phyloP scores from a whole-genome alignment of 2,329 filamentous ascomycete species.

The Phoma sp. region DNA sequence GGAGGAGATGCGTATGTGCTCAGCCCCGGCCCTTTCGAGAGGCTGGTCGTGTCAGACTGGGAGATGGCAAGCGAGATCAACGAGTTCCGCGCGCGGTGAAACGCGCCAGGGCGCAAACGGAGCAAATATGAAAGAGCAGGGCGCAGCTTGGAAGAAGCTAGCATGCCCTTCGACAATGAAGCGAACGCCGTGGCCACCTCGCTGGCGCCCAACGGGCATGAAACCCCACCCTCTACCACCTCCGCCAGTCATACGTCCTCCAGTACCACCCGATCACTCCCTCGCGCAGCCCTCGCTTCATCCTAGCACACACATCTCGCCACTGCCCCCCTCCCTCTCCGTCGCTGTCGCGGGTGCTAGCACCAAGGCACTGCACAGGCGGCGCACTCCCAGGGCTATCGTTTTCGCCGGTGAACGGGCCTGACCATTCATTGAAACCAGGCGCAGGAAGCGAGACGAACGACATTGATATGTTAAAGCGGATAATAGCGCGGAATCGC shows the following conservation, averaged over 20 bases:
- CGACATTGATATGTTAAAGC: background rate
- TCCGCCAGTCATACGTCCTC: conserved; percentile 1
- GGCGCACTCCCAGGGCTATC: background rate
- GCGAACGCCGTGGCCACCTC: background rate
- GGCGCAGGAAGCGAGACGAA: background rate
- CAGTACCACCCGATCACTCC: background rate
- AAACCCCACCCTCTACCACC: background rate
- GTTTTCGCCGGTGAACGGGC: background rate
- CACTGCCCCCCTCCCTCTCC: background rate
- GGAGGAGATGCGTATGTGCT: conserved; percentile 7
- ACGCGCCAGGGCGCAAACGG: background rate
- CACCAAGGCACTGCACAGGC: background rate
- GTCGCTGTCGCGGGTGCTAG: background rate
- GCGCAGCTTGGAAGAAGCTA: background rate
- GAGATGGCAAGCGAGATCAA: conserved; percentile 30
- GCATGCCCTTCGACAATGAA: background rate
- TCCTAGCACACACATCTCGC: background rate
- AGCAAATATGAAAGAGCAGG: background rate
- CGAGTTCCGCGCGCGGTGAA: conserved; percentile 13
- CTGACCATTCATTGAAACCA: background rate
- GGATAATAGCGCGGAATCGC: background rate
- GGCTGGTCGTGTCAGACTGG: conserved; percentile 26
- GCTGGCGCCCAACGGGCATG: background rate
- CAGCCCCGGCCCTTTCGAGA: conserved; percentile 11
- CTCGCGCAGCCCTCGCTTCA: background rate